Evolutionary conservation across 176 grass and related monocot genomes (phyloP), one percentile per base, ranked within the genome.

Genomic region (Otatea glauca): DNA sequence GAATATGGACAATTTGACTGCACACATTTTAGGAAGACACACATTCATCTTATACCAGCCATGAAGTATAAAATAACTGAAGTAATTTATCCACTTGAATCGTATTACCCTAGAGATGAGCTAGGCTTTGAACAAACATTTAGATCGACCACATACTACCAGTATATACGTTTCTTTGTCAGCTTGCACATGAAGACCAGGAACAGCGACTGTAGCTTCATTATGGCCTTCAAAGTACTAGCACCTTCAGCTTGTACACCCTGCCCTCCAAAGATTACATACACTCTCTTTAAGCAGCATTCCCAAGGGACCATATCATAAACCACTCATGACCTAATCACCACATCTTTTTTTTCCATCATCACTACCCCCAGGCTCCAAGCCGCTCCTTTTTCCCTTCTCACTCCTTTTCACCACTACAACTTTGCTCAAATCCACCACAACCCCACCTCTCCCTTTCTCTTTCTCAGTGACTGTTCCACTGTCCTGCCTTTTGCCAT

Each of bases 251-350:
- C 84, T 63, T 83, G 67, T 78, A 90, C 79, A 32, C 74, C 56
- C 88, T 51, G 73, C 66, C 72, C 66, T 76, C 16, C 42, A 78
- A 82, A 83, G 21, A 13, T 86, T 71, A 63, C 56, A 66, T 44
- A 3, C 34, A 23, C 79, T 49, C 23, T 73, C 61, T 85, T 80
- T 81, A 87, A 80, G 85, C 89, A 77, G 69, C 89, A 91, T 84
- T 91, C 89, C 89, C 89, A 87, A 78, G 70, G 81, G 81, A 86
- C 80, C 80, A 93, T 92, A 97, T 97, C 90, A 97, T 94, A 91
- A 88, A 90, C 84, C 92, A 97, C 92, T 94, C 92, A 97, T 94
- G 89, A 90, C 85, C 92, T 94, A 97, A 97, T 97, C 92, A 92
- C 81, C 66, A 43, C 80, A 54, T 70, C 79, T 75, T 91, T 80